Evolutionary conservation across 495 filamentous ascomycete genomes (phyloP), one percentile per base, ranked within the genome.

Genomic region (Aspergillus bertholletiae): DNA sequence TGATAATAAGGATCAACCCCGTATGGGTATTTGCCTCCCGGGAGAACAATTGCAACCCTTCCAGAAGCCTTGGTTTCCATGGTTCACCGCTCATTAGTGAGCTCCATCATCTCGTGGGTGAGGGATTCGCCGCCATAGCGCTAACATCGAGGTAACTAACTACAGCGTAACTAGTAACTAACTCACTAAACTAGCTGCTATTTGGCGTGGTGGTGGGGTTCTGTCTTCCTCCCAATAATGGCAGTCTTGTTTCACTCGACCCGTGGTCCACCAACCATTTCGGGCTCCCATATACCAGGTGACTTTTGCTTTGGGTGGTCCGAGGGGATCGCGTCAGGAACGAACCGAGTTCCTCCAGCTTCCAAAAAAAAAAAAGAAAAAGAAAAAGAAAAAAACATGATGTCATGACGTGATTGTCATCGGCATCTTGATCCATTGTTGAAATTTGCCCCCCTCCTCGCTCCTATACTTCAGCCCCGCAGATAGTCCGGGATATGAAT

Each of bases 21-120:
- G 22, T 37, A 49, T 35, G 20, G 40, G 43, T 41, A 51, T 35
- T 50, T 54, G 54, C 58, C 58, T 47, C 54, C 51, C 46, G 11
- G 39, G 41, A 22, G 54, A 57, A 60, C 44, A 53, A 35, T 37
- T 49, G 32, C 35, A 41, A 24, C 28, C 48, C 51, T 61, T 61
- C 58, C 54, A 57, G 58, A 61, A 61, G 54, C 51, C 46, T 28
- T 47, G 21, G 18, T 21, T 55, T 48, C 53, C 56, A 57, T 54
- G 60, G 57, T 63, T 63, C 57, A 63, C 54, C 56, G 54, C 46
- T 59, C 43, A 22, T 55, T 58, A 51, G 49, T 46, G 21, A 21
- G 45, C 39, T 43, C 39, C 20, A 17, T 43, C 22, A 7, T 4
- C 12, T 37, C 12, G 3, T 37, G 18, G 9, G 37, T 21, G 39